These are phyloP conservation scores for Mucor irregularis DNA, from an alignment of 371 early-diverging fungal genomes.

Conservation along the genomic window DNA sequence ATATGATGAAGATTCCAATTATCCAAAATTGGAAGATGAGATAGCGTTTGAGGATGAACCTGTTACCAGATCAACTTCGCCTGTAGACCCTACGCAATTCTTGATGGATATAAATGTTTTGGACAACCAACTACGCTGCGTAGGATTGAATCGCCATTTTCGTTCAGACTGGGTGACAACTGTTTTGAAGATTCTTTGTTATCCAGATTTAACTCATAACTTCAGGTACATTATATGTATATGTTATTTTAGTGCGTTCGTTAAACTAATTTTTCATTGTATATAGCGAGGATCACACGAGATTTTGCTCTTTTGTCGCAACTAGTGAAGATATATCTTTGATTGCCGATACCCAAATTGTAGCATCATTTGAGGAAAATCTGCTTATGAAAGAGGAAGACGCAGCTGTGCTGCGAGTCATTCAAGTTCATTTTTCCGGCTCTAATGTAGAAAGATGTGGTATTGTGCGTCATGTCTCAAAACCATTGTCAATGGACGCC, in stretches of 20 bases:
- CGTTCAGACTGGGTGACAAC: conserved; percentile 44
- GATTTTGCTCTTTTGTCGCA: conserved; percentile 63
- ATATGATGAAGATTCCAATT: neutral
- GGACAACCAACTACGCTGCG: conserved; percentile 45
- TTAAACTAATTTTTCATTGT: no score
- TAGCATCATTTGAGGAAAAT: conserved; percentile 54
- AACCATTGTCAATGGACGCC: conserved; percentile 47
- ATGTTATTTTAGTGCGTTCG: no score
- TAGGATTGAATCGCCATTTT: conserved; percentile 49
- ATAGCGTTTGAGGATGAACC: neutral
- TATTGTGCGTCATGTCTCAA: conserved; percentile 59
- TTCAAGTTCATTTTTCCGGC: conserved; percentile 60
- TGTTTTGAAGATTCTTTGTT: conserved; percentile 55
- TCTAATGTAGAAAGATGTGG: conserved; percentile 55
- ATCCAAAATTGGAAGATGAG: neutral
- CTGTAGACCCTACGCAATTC: conserved; percentile 14
- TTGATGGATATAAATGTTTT: conserved; percentile 32
- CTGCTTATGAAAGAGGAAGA: conserved; percentile 46
- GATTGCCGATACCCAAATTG: conserved; percentile 54
- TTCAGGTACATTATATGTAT: conserved; percentile 7
- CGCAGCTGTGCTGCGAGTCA: conserved; percentile 47
- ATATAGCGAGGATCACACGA: conserved; percentile 11
- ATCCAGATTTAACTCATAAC: conserved; percentile 36
- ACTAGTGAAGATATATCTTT: conserved; percentile 62
- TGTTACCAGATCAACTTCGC: neutral